Conservation (phyloP, 2,329 filamentous ascomycete species). For the Nothomitra cinnamomea region DNA sequence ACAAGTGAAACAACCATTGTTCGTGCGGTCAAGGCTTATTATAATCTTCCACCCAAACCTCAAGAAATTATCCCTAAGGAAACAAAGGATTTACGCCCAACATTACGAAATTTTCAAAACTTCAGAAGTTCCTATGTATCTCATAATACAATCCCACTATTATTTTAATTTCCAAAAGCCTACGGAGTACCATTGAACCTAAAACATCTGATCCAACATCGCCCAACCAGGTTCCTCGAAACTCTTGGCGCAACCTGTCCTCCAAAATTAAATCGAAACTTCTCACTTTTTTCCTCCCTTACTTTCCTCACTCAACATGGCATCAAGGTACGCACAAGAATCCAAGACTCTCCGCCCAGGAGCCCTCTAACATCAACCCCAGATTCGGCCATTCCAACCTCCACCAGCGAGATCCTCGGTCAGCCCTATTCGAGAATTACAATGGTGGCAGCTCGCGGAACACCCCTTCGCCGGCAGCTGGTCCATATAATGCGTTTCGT, state of each 20-base stretch:
- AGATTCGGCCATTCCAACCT: slow-evolving; percentile 53
- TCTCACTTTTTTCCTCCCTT: slow-evolving; percentile 7
- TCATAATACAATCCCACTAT: too few relatives aligned
- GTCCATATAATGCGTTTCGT: slow-evolving; percentile 27
- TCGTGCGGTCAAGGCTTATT: not conserved
- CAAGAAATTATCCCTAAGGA: too few relatives aligned
- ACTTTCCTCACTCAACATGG: not conserved
- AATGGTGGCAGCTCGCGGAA: slow-evolving; percentile 22
- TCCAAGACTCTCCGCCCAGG: not conserved
- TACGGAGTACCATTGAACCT: too few relatives aligned
- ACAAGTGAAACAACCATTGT: not conserved
- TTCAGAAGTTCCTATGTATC: too few relatives aligned
- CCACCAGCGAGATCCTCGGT: slow-evolving; percentile 57
- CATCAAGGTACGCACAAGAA: not conserved
- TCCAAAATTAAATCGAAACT: slow-evolving; percentile 8
- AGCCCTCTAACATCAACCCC: slow-evolving; percentile 2
- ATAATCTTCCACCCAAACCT: too few relatives aligned
- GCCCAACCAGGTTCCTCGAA: not conserved
- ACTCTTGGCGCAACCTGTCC: slow-evolving; percentile 2
- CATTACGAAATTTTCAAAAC: too few relatives aligned
- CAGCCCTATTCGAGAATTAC: slow-evolving; percentile 61
- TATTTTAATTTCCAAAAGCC: too few relatives aligned
- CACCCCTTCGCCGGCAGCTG: slow-evolving; percentile 19
- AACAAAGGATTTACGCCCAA: too few relatives aligned
- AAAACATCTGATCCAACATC: too few relatives aligned